Conservation (phyloP, 805 yeast genomes). For the Kregervanrija delftensis region DNA sequence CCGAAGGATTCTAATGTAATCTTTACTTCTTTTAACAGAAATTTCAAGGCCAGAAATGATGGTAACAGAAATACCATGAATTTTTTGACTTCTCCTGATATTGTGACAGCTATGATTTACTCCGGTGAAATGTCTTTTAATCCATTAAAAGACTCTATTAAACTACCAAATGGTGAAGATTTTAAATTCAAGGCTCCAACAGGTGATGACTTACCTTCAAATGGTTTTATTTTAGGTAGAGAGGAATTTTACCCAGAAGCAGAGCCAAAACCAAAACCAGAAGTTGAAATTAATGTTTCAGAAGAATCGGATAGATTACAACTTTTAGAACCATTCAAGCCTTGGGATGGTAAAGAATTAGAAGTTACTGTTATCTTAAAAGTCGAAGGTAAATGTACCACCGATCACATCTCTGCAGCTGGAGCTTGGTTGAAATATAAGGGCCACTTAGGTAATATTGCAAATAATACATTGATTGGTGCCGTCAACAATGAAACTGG, state of each 20-base stretch:
- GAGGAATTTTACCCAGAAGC: conserved; percentile 50
- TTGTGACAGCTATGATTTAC: conserved; percentile 91
- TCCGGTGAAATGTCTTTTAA: conserved; percentile 96
- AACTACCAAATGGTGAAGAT: conserved; percentile 83
- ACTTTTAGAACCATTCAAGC: conserved; percentile 76
- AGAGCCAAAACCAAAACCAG: conserved; percentile 48
- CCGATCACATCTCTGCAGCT: conserved; percentile 98
- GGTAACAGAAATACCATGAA: conserved; percentile 98
- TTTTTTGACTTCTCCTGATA: conserved; percentile 94
- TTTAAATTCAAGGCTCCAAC: conserved; percentile 82
- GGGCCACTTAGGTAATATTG: conserved; percentile 94
- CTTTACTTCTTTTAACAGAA: conserved; percentile 96
- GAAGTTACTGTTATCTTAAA: conserved; percentile 71
- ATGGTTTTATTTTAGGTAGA: conserved; percentile 86
- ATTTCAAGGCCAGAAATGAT: conserved; percentile 96
- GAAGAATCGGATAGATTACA: conserved; percentile 91
- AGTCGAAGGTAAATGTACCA: conserved; percentile 97
- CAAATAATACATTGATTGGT: conserved; percentile 92
- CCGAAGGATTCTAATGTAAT: conserved; percentile 94
- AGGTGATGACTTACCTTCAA: conserved; percentile 85
- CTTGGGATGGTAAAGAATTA: conserved; percentile 85
- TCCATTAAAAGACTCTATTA: conserved; percentile 87
- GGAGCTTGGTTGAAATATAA: conserved; percentile 98
- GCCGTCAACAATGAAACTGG: conserved; percentile 97
- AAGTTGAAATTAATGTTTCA: conserved; percentile 47